Evolutionary conservation across 805 yeast species (phyloP).

Genomic region (Ogataea paraovalis): DNA sequence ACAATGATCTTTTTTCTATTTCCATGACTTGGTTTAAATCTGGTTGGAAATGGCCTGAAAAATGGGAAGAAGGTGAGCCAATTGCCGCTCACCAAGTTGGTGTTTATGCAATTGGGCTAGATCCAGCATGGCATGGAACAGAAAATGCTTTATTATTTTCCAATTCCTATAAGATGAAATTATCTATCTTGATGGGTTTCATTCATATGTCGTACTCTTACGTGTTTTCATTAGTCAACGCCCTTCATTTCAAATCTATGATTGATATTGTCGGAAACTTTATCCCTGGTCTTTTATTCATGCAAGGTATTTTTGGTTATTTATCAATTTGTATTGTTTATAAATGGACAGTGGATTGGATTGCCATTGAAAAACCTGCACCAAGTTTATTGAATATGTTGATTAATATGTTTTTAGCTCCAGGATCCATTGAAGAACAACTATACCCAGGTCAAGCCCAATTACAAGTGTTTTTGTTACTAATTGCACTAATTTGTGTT

Average conservation of each 20-base stretch:
- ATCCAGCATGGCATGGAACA: slow-evolving; percentile 95
- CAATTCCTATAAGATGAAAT: slow-evolving; percentile 95
- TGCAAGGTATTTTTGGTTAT: slow-evolving; percentile 96
- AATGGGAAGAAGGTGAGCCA: slow-evolving; percentile 64
- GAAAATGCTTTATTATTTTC: slow-evolving; percentile 87
- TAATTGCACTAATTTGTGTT: slow-evolving; percentile 81
- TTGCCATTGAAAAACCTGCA: slow-evolving; percentile 67
- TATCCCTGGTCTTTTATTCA: slow-evolving; percentile 87
- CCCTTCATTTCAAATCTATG: slow-evolving; percentile 57
- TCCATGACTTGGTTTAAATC: slow-evolving; percentile 83
- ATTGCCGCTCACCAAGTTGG: slow-evolving; percentile 65
- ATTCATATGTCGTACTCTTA: slow-evolving; percentile 90
- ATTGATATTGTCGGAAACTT: slow-evolving; percentile 91
- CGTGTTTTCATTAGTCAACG: slow-evolving; percentile 79
- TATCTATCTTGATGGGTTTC: slow-evolving; percentile 92
- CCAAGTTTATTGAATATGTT: slow-evolving; percentile 94
- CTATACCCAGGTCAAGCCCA: slow-evolving; percentile 75
- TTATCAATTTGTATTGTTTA: slow-evolving; percentile 79
- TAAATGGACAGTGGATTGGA: slow-evolving; percentile 96
- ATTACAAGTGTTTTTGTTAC: slow-evolving; percentile 67
- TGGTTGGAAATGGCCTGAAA: slow-evolving; percentile 92
- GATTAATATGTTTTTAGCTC: slow-evolving; percentile 91
- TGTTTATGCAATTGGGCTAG: slow-evolving; percentile 81
- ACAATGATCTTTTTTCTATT: slow-evolving; percentile 90
- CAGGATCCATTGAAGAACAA: slow-evolving; percentile 81